Conservation (phyloP, 768 basidiomycete genomes). For the Sporobolomyces roseus region DNA sequence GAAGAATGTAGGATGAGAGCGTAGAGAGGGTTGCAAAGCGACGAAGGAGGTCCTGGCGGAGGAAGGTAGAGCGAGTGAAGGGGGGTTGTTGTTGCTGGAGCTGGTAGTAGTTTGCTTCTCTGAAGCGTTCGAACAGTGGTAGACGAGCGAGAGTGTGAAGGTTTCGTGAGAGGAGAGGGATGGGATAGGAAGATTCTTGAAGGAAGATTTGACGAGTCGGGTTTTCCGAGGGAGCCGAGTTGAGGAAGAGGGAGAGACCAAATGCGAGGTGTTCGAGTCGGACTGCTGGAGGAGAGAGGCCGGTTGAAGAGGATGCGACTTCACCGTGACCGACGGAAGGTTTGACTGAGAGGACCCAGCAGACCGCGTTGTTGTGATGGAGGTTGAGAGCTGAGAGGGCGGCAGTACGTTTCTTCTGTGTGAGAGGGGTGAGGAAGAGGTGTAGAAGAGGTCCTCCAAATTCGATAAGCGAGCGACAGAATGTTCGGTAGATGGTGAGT, state of each 20-base stretch:
- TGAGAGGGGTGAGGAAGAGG: not conserved
- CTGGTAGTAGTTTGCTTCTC: not conserved
- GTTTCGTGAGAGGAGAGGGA: not conserved
- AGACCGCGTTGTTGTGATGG: not conserved
- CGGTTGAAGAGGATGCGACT: not conserved
- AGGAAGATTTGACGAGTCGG: not conserved
- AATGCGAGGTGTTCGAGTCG: not conserved
- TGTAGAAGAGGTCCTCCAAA: not conserved
- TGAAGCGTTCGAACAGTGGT: not conserved
- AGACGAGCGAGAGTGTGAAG: not conserved
- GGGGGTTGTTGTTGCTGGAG: not conserved
- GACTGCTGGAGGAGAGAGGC: not conserved
- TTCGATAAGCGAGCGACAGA: conserved; percentile 1
- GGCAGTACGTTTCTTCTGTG: not conserved
- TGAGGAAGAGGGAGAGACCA: not conserved
- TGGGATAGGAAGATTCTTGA: not conserved
- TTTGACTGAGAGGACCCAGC: not conserved
- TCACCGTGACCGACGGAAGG: not conserved
- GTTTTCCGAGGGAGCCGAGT: not conserved
- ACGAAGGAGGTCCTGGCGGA: not conserved
- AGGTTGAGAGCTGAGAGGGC: too few species aligned
- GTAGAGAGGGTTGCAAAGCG: not conserved
- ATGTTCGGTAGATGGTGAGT: not conserved
- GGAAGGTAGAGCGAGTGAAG: not conserved
- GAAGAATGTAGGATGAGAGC: not conserved